Evolutionary conservation across 371 early-diverging fungal species (phyloP).

Genomic region (Circinella minor): DNA sequence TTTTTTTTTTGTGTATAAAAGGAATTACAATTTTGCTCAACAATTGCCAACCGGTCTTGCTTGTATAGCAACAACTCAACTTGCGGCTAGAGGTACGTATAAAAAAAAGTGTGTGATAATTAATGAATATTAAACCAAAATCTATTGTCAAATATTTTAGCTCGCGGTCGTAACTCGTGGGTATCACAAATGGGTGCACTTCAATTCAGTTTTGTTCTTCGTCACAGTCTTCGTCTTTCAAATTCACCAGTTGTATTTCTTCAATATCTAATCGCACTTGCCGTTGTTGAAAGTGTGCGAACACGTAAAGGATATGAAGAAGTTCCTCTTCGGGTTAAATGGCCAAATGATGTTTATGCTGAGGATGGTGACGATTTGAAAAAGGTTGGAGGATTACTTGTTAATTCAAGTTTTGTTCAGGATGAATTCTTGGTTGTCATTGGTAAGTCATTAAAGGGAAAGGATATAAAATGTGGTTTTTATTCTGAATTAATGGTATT

Average conservation of each 20-base stretch:
- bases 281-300: constrained; percentile 81
- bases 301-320: constrained; percentile 74
- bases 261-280: constrained; percentile 88
- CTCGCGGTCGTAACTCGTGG: constrained; percentile 93
- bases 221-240: constrained; percentile 63
- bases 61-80: constrained; percentile 78
- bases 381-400: constrained; percentile 86
- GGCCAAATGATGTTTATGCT: constrained; percentile 97
- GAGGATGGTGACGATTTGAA: constrained; percentile 55
- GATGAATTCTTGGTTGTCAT: constrained; percentile 81
- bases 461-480: not conserved
- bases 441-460: constrained; percentile 51
- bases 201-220: constrained; percentile 80
- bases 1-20: constrained; percentile 11
- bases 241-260: constrained; percentile 80
- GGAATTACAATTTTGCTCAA: constrained; percentile 69
- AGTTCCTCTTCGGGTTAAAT: constrained; percentile 85
- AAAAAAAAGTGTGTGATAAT: not conserved
- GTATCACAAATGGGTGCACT: constrained; percentile 90
- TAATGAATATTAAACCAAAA: not conserved
- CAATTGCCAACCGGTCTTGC: constrained; percentile 78
- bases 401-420: constrained; percentile 74
- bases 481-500: not conserved
- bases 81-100: constrained; percentile 71
- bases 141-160: constrained; percentile 24